A percentile compares a stretch with the other conserved stretches of the same genome.
These are phyloP conservation scores for Epicoccum sorghinum DNA, from an alignment of 2,329 filamentous ascomycete genomes.

Conservation along the genomic window DNA sequence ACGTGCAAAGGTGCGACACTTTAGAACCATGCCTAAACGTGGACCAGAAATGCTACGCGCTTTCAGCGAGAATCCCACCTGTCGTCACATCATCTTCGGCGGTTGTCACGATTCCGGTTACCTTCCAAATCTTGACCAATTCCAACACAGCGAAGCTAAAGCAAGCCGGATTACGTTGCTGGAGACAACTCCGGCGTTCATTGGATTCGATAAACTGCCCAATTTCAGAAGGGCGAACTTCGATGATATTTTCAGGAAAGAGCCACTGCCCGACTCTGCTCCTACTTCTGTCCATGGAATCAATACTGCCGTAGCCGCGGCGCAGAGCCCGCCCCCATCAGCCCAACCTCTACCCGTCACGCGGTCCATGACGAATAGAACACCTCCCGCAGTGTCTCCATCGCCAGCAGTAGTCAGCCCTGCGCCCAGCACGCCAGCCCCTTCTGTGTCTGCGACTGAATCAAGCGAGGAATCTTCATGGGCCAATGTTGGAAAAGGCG, in stretches of 20 bases:
- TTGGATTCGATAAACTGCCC: slow-evolving; percentile 49
- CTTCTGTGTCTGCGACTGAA: slow-evolving; percentile 24
- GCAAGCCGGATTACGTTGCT: slow-evolving; percentile 53
- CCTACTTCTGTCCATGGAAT: not conserved
- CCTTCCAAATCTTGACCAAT: slow-evolving; percentile 53
- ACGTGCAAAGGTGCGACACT: not conserved
- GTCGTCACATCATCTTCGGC: slow-evolving; percentile 56
- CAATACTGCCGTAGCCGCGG: slow-evolving; percentile 15
- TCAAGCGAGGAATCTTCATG: slow-evolving; percentile 28
- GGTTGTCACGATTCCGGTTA: slow-evolving; percentile 56
- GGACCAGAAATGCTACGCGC: slow-evolving; percentile 52
- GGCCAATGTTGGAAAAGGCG: slow-evolving; percentile 52
- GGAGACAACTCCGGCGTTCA: slow-evolving; percentile 51
- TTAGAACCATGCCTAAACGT: slow-evolving; percentile 11
- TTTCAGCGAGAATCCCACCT: slow-evolving; percentile 54
- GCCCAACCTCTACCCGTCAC: not conserved
- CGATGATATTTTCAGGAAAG: slow-evolving; percentile 50
- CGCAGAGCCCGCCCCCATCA: slow-evolving; percentile 15
- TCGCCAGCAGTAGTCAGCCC: slow-evolving; percentile 18
- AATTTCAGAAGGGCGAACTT: slow-evolving; percentile 50
- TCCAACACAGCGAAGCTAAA: slow-evolving; percentile 49
- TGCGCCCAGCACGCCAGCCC: slow-evolving; percentile 28
- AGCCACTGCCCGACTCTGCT: slow-evolving; percentile 46
- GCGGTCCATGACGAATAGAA: slow-evolving; percentile 22
- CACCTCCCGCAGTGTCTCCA: slow-evolving; percentile 20